A percentile compares a stretch with the other conserved stretches of the same genome.
Conservation (phyloP, 192 early-diverging fungal genomes). For the Coemansia sp. region DNA sequence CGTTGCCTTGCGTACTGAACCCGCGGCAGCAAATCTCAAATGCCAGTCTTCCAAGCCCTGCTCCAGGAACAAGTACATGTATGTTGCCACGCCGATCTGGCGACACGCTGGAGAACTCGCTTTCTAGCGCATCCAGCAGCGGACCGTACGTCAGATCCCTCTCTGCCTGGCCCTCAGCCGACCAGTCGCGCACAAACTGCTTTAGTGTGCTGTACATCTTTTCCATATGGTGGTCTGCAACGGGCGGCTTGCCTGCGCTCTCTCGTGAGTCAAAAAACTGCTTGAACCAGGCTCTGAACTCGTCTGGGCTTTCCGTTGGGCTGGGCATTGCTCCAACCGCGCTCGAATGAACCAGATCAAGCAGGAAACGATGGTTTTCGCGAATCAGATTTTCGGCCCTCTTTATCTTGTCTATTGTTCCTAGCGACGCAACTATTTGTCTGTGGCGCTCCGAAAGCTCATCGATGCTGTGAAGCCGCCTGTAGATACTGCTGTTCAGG, state of each 20-base stretch:
- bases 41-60: slow-evolving; percentile 91
- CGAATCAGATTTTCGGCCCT: slow-evolving; percentile 61
- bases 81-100: slow-evolving; percentile 58
- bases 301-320: slow-evolving; percentile 4
- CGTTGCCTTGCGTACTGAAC: slow-evolving; percentile 84
- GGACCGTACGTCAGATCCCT: slow-evolving; percentile 78
- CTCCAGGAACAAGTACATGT: slow-evolving; percentile 88
- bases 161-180: slow-evolving; percentile 76
- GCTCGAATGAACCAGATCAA: slow-evolving; percentile 31
- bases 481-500: slow-evolving; percentile 61
- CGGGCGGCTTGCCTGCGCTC: slow-evolving; percentile 34
- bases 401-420: slow-evolving; percentile 65
- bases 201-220: slow-evolving; percentile 86
- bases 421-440: slow-evolving; percentile 49
- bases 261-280: slow-evolving; percentile 21
- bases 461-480: slow-evolving; percentile 62
- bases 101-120: slow-evolving; percentile 45
- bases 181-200: slow-evolving; percentile 97
- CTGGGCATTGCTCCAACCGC: slow-evolving; percentile 27
- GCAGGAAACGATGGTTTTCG: slow-evolving; percentile 60
- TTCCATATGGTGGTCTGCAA: slow-evolving; percentile 78
- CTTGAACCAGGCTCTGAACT: slow-evolving; percentile 32
- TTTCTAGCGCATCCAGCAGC: slow-evolving; percentile 71
- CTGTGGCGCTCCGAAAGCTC: slow-evolving; percentile 66
- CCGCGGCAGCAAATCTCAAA: slow-evolving; percentile 84